Conservation (phyloP, 257 asterid species). For the Nicotiana attenuata region DNA sequence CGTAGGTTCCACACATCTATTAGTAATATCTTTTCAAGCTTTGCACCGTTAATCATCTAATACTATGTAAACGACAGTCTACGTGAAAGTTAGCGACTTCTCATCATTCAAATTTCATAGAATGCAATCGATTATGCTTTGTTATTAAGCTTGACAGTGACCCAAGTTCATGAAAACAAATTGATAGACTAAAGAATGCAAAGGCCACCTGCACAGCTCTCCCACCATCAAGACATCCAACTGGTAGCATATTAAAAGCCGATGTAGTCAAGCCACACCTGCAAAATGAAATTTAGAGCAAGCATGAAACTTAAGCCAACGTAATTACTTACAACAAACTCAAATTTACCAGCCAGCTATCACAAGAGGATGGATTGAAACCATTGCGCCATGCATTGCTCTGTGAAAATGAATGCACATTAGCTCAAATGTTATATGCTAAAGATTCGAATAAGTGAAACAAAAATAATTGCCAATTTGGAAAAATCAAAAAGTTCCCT, state of each 20-base stretch:
- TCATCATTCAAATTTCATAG: neutral
- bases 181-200: conserved; percentile 1
- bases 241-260: conserved; percentile 87
- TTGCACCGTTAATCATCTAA: neutral
- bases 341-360: conserved; percentile 87
- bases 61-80: neutral
- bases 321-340: neutral
- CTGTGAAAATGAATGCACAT: conserved; percentile 31
- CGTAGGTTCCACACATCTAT: neutral
- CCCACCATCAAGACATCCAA: conserved; percentile 97
- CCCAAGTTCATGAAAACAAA: neutral
- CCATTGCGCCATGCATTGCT: conserved; percentile 74
- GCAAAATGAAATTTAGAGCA: conserved; percentile 11
- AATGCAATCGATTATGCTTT: neutral
- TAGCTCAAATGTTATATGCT: conserved; percentile 6
- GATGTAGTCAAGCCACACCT: conserved; percentile 98
- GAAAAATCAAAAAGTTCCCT: neutral
- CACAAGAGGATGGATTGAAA: conserved; percentile 83
- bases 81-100: neutral
- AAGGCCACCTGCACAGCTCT: conserved; percentile 84
- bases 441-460: neutral
- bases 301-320: conserved; percentile 13
- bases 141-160: conserved; percentile 8
- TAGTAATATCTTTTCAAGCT: neutral
- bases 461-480: neutral